A percentile compares a stretch with the other conserved stretches of the same genome.
These are phyloP conservation scores for Astrocystis sublimbata DNA, from an alignment of 495 filamentous ascomycete genomes.

Conservation along the genomic window DNA sequence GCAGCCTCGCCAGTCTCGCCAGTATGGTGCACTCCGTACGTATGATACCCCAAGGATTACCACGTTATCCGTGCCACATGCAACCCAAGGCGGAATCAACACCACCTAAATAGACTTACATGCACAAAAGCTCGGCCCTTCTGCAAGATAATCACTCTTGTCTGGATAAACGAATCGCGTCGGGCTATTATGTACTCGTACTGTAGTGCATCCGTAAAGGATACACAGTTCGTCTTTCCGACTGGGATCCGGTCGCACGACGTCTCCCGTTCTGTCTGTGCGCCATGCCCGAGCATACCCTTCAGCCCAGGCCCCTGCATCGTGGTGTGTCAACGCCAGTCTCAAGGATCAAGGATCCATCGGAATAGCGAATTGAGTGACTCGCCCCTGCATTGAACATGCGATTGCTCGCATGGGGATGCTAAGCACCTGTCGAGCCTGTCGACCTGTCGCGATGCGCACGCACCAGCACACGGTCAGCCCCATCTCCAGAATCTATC, in stretches of 20 bases:
- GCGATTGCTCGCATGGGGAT: slow-evolving; percentile 10
- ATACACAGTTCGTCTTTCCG: slow-evolving; percentile 6
- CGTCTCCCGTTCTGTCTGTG: slow-evolving; percentile 4
- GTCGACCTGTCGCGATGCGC: background rate
- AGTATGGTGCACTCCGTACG: too few species aligned
- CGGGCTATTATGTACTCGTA: too few species aligned
- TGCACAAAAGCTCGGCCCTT: slow-evolving; percentile 12
- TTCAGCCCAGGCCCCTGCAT: slow-evolving; percentile 12
- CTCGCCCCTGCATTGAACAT: slow-evolving; percentile 12
- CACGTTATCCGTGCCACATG: slow-evolving; percentile 15
- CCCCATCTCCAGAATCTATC: slow-evolving; percentile 6
- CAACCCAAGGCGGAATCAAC: background rate
- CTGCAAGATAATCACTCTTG: slow-evolving; percentile 8
- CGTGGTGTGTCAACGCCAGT: slow-evolving; percentile 1
- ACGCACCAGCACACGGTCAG: slow-evolving; percentile 6
- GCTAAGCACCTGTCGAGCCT: background rate
- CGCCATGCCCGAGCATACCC: background rate
- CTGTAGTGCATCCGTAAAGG: too few species aligned
- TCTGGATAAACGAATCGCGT: slow-evolving; percentile 1
- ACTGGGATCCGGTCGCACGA: slow-evolving; percentile 15
- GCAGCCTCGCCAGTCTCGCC: too few species aligned
- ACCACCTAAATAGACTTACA: background rate
- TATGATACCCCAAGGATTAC: slow-evolving; percentile 11
- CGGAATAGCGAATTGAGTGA: slow-evolving; percentile 5
- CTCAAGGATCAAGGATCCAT: slow-evolving; percentile 14